Percentiles rank a stretch among this genome's conserved stretches.
Conservation (phyloP, 306 rosid species). For the Pterocarpus santalinus region DNA sequence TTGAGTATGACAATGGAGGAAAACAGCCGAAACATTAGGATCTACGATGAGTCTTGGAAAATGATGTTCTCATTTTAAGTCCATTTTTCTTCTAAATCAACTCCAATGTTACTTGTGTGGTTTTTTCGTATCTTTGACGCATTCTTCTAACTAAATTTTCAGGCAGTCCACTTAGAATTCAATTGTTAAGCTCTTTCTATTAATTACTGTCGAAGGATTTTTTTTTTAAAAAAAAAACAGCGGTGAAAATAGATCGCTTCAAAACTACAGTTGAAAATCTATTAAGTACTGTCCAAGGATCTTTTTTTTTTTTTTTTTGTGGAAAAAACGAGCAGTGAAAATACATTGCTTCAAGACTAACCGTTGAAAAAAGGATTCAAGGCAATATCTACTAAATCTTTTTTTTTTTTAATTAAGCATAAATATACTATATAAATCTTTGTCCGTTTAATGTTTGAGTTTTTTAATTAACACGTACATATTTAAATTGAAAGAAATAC, state of each 20-base stretch:
- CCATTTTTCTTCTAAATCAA: neutral
- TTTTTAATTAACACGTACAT: too few species aligned
- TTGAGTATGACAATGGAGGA: neutral
- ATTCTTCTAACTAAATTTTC: neutral
- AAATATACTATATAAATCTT: too few species aligned
- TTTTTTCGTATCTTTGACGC: neutral
- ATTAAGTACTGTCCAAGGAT: neutral
- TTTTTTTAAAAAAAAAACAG: too few species aligned
- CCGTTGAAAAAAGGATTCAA: too few species aligned
- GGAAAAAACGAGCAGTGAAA: too few species aligned
- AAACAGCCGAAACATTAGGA: constrained; percentile 20
- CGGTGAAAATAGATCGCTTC: too few species aligned
- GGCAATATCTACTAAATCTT: too few species aligned
- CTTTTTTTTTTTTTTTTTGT: neutral
- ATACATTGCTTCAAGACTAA: too few species aligned
- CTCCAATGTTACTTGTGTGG: neutral
- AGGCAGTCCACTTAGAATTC: neutral
- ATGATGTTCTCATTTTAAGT: constrained; percentile 1
- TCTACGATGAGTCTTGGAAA: neutral
- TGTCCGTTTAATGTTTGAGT: too few species aligned
- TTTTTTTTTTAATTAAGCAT: too few species aligned
- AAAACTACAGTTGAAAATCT: neutral
- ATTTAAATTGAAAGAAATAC: too few species aligned
- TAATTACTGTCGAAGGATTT: too few species aligned
- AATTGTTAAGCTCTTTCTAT: neutral